These are phyloP conservation scores for Xylaria sp. DNA, from an alignment of 2,329 filamentous ascomycete genomes.

Conservation along the genomic window DNA sequence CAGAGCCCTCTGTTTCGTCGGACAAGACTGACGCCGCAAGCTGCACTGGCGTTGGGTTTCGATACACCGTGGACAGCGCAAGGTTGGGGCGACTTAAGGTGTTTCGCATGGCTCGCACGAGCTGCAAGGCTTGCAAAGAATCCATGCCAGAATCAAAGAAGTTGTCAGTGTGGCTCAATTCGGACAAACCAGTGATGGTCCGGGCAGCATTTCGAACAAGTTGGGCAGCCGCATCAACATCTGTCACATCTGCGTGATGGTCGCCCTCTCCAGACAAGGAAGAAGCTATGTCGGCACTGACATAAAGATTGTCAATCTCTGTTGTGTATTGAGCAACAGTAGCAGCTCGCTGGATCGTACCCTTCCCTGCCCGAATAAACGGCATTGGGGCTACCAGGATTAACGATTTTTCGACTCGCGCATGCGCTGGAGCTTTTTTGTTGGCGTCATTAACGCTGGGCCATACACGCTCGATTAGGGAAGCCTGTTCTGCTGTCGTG, in stretches of 20 bases:
- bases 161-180: slow-evolving; percentile 18
- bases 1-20: neutral
- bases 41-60: slow-evolving; percentile 31
- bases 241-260: neutral
- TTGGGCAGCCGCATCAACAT: neutral
- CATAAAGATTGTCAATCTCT: slow-evolving; percentile 43
- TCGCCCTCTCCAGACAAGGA: neutral
- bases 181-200: neutral
- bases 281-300: neutral
- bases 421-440: slow-evolving; percentile 36
- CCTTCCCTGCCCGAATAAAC: slow-evolving; percentile 42
- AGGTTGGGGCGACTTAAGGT: slow-evolving; percentile 17
- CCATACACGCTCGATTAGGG: slow-evolving; percentile 42
- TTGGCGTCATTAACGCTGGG: slow-evolving; percentile 43
- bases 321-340: slow-evolving; percentile 38
- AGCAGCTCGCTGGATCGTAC: slow-evolving; percentile 38
- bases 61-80: slow-evolving; percentile 32
- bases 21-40: slow-evolving; percentile 33
- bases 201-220: slow-evolving; percentile 2
- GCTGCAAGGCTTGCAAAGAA: slow-evolving; percentile 28
- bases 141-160: slow-evolving; percentile 36
- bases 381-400: slow-evolving; percentile 36
- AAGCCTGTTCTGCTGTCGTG: slow-evolving; percentile 37
- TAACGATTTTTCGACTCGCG: slow-evolving; percentile 41
- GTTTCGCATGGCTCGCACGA: neutral